phyloP scores from a whole-genome alignment of 2,329 filamentous ascomycete species.

The Calonectria leucothoes region DNA sequence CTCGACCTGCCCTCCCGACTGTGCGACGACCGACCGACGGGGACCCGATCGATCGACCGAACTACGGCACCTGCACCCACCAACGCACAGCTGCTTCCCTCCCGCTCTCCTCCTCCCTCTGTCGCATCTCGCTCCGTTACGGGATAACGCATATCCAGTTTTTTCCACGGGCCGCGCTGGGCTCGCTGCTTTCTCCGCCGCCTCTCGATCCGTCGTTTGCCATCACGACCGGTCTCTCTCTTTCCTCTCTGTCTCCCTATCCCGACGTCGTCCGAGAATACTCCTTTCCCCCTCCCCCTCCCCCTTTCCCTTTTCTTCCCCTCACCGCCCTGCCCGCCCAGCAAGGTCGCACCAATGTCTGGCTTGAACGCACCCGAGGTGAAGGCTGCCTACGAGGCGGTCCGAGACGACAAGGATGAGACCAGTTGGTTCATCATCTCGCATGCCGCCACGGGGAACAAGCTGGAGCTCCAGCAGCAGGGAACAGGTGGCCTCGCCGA shows the following conservation, averaged over 20 bases:
- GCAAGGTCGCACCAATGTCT: constrained; percentile 57
- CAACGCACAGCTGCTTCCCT: neutral
- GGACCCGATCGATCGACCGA: neutral
- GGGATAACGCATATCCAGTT: constrained; percentile 1
- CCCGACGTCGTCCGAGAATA: too few relatives aligned
- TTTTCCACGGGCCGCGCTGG: neutral
- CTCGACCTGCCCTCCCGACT: neutral
- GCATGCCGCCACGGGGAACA: constrained; percentile 68
- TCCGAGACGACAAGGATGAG: constrained; percentile 73
- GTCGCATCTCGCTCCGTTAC: constrained; percentile 5
- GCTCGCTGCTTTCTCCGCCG: constrained; percentile 1
- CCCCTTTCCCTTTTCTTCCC: neutral
- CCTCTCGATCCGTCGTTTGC: constrained; percentile 4
- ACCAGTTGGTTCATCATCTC: constrained; percentile 77
- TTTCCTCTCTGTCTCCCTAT: too few relatives aligned
- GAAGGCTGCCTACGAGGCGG: constrained; percentile 72
- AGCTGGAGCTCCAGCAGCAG: constrained; percentile 65
- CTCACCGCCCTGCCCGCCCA: neutral
- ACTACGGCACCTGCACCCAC: constrained; percentile 3
- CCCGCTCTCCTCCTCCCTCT: neutral
- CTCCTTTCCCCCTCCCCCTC: neutral
- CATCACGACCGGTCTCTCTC: neutral
- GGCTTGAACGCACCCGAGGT: constrained; percentile 69
- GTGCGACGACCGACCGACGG: neutral
- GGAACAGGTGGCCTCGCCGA: constrained; percentile 71